Conservation (phyloP, 345 rosid genomes). For the Aurinia saxatilis region DNA sequence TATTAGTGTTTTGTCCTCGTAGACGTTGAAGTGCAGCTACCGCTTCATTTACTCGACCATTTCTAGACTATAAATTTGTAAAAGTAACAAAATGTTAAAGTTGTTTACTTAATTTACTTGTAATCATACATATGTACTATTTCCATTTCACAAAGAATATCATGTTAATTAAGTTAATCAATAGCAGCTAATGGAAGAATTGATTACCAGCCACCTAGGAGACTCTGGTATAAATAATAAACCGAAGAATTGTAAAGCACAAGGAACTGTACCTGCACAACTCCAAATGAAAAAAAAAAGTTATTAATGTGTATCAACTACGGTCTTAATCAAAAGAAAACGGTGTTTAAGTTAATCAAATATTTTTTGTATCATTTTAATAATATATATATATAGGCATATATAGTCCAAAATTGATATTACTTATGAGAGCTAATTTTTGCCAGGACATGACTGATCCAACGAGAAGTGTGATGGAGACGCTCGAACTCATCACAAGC, state of each 20-base stretch:
- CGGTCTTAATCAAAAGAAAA: no score
- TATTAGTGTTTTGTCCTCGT: slow-evolving; percentile 39
- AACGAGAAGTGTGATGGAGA: slow-evolving; percentile 49
- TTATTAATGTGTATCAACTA: slow-evolving; percentile 1
- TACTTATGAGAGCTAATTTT: slow-evolving; percentile 63
- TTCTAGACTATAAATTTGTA: slow-evolving; percentile 39
- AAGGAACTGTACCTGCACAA: slow-evolving; percentile 50
- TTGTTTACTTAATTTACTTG: not conserved
- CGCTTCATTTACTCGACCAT: slow-evolving; percentile 36
- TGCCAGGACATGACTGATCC: slow-evolving; percentile 68
- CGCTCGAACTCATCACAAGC: slow-evolving; percentile 76
- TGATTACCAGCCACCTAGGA: slow-evolving; percentile 59
- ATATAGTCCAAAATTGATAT: not conserved
- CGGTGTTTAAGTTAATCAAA: not conserved
- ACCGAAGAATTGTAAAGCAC: slow-evolving; percentile 22
- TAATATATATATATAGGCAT: no score
- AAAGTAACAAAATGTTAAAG: not conserved
- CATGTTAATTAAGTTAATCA: no score
- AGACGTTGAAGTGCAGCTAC: slow-evolving; percentile 36
- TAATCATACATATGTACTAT: not conserved
- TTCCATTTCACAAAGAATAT: no score
- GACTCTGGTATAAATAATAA: slow-evolving; percentile 30
- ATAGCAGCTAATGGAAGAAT: slow-evolving; percentile 32
- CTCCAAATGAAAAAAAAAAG: slow-evolving; percentile 24
- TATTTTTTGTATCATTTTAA: not conserved